Evolutionary conservation across 192 early-diverging fungal species (phyloP).

Genomic region (Phlyctochytrium arcticum): DNA sequence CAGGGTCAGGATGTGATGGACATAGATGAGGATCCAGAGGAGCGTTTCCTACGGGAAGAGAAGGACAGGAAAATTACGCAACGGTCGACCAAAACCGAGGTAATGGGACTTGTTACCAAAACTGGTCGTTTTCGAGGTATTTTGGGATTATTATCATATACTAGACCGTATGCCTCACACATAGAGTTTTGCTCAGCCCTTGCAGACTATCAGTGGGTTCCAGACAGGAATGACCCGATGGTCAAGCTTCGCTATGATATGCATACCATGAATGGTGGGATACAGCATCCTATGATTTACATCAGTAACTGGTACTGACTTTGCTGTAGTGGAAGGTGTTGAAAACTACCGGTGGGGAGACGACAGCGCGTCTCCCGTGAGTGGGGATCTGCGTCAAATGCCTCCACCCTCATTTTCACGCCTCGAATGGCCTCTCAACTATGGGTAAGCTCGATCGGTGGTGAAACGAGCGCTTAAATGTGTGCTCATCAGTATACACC

Average conservation of each 20-base stretch:
- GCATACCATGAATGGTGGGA: conserved; percentile 8
- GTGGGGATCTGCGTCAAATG: conserved; percentile 39
- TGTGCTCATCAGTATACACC: no score
- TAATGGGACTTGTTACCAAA: conserved; percentile 51
- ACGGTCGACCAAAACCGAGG: conserved; percentile 39
- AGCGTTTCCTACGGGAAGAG: no score
- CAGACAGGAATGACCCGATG: conserved; percentile 44
- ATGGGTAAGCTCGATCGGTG: conserved; percentile 46
- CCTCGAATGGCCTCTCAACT: conserved; percentile 48
- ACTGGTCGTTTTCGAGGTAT: conserved; percentile 63
- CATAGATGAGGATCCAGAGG: background rate
- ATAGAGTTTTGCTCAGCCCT: conserved; percentile 36
- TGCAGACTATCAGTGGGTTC: conserved; percentile 58
- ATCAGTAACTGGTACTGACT: background rate
- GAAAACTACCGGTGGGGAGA: conserved; percentile 28
- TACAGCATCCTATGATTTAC: no score
- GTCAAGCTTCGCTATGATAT: conserved; percentile 41
- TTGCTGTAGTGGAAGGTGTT: conserved; percentile 41
- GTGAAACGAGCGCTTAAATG: no score
- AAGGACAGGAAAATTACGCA: conserved; percentile 17
- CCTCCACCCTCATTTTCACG: conserved; percentile 58
- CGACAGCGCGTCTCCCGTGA: conserved; percentile 31
- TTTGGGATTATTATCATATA: background rate
- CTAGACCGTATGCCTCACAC: background rate
- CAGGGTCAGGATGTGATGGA: background rate